Evolutionary conservation across 225 moss, liverwort and hornwort genomes (phyloP).

Genomic region (Sphagnum tenellum): DNA sequence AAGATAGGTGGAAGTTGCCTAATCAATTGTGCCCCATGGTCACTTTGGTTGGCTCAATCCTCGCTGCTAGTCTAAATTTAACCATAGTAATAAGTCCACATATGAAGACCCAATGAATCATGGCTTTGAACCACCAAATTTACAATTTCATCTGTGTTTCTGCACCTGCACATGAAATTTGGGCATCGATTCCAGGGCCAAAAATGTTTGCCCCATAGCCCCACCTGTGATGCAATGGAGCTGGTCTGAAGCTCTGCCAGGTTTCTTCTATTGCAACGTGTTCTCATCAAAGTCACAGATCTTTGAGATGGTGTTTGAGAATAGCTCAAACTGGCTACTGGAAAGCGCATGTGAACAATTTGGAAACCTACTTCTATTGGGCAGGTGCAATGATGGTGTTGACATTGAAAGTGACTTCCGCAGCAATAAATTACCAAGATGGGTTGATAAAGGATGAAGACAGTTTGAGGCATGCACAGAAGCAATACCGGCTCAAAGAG

Average conservation of each 20-base stretch:
- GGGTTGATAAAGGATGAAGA: constrained; percentile 20
- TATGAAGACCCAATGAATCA: too few relatives aligned
- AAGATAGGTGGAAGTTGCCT: background rate
- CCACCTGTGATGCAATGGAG: too few relatives aligned
- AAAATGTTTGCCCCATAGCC: background rate
- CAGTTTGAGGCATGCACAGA: constrained; percentile 28
- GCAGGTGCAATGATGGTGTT: constrained; percentile 67
- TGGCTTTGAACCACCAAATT: too few relatives aligned
- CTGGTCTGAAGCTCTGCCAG: background rate
- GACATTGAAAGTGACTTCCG: constrained; percentile 45
- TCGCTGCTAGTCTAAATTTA: too few relatives aligned
- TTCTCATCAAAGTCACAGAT: background rate
- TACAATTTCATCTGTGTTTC: too few relatives aligned
- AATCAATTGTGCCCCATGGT: background rate
- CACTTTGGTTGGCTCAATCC: too few relatives aligned
- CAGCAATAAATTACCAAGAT: constrained; percentile 62
- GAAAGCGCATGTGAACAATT: too few relatives aligned
- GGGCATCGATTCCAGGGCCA: background rate
- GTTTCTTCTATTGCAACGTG: background rate
- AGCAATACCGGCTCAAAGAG: constrained; percentile 18
- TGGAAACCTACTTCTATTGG: too few relatives aligned
- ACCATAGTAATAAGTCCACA: too few relatives aligned
- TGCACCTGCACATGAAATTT: too few relatives aligned
- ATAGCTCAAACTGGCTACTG: too few relatives aligned
- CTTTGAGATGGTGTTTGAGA: too few relatives aligned